Percentiles rank a stretch among this genome's conserved stretches.
phyloP scores from a whole-genome alignment of 352 stramenopile genomes.

The Phytopythium oedochilum region DNA sequence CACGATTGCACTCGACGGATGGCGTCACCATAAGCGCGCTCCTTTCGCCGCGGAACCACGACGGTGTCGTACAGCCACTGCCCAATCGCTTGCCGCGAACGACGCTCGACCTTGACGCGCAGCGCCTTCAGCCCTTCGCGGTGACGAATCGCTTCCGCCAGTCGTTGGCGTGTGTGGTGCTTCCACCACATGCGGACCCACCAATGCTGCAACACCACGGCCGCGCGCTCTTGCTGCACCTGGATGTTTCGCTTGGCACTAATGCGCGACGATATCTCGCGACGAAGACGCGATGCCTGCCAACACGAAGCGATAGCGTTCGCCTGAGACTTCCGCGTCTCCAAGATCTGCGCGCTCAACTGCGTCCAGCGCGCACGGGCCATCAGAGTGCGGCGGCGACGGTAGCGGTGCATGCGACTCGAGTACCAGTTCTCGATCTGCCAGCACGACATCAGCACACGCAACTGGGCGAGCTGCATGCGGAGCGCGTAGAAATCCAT shows the following conservation, averaged over 20 bases:
- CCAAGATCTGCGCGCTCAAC: constrained; percentile 19
- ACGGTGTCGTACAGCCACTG: constrained; percentile 22
- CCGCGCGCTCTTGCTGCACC: constrained; percentile 9
- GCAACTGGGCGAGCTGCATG: constrained; percentile 27
- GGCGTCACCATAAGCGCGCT: constrained; percentile 9
- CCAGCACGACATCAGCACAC: constrained; percentile 39
- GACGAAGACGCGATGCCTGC: constrained; percentile 20
- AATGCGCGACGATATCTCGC: constrained; percentile 18
- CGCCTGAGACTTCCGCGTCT: constrained; percentile 16
- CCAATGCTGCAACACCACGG: constrained; percentile 31
- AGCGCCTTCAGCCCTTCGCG: constrained; percentile 17
- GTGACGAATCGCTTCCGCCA: constrained; percentile 19
- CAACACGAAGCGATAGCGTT: constrained; percentile 31
- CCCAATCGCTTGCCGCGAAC: constrained; percentile 17
- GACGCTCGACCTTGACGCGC: constrained; percentile 8
- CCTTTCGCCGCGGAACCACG: constrained; percentile 20
- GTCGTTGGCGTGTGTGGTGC: constrained; percentile 19
- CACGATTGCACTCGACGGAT: constrained; percentile 44
- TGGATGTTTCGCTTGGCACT: constrained; percentile 8
- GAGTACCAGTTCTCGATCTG: constrained; percentile 48
- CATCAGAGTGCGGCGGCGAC: constrained; percentile 19
- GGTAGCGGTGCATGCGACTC: constrained; percentile 13
- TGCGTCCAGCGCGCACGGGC: constrained; percentile 26
- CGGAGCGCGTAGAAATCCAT: constrained; percentile 45
- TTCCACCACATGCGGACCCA: constrained; percentile 35